Conservation (phyloP, 179 eudicot species). For the Drosera spatulata region DNA sequence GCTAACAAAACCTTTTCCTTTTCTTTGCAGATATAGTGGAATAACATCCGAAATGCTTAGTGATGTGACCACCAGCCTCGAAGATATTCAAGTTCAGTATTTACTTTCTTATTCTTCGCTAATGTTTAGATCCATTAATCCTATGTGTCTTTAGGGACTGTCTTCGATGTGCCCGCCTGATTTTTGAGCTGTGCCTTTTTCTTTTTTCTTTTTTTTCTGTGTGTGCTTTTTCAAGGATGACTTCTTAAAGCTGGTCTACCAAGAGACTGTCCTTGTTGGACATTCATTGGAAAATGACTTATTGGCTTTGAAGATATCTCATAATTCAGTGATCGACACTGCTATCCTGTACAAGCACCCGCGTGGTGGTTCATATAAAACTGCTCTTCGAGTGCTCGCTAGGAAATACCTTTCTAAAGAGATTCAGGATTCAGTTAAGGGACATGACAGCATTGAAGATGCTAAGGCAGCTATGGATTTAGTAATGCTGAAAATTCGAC, state of each 20-base stretch:
- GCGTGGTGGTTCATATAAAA: constrained; percentile 67
- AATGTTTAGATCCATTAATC: neutral
- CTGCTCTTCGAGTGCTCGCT: constrained; percentile 74
- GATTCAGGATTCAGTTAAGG: constrained; percentile 73
- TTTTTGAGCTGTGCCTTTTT: neutral
- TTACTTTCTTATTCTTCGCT: neutral
- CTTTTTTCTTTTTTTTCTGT: neutral
- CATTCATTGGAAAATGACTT: constrained; percentile 89
- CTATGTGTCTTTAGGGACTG: neutral
- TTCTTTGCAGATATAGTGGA: constrained; percentile 77
- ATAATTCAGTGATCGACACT: constrained; percentile 70
- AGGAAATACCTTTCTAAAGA: constrained; percentile 60
- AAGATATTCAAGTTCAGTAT: constrained; percentile 64
- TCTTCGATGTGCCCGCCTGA: neutral
- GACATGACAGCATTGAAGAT: constrained; percentile 91
- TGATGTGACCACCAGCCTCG: constrained; percentile 71
- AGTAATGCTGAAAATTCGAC: constrained; percentile 56
- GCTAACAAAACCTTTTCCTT: neutral
- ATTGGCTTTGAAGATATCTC: constrained; percentile 67
- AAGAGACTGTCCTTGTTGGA: constrained; percentile 77
- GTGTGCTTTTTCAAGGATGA: constrained; percentile 45
- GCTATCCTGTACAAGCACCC: constrained; percentile 79
- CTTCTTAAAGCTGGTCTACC: constrained; percentile 57
- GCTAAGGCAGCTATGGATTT: constrained; percentile 79
- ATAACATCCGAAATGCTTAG: constrained; percentile 82